Conservation (phyloP, 73 alveolate genomes). For the Symbiodinium pilosum region DNA sequence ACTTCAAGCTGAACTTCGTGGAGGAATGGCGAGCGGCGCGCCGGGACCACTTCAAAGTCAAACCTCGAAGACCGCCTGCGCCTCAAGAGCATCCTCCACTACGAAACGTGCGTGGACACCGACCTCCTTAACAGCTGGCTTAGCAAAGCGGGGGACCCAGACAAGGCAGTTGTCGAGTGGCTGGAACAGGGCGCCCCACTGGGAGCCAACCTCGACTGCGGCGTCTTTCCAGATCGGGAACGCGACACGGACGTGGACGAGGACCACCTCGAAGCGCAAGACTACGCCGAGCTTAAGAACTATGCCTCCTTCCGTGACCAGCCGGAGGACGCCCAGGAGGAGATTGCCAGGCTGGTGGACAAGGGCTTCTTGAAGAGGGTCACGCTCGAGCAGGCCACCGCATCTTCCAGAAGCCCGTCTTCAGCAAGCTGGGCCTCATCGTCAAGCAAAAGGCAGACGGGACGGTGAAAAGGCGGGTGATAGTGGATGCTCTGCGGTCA, state of each 20-base stretch:
- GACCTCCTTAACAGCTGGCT: not conserved
- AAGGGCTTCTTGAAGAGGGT: not conserved
- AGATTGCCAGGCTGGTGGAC: not conserved
- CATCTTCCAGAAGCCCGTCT: not conserved
- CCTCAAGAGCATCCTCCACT: not conserved
- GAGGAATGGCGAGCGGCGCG: not conserved
- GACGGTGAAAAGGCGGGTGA: not conserved
- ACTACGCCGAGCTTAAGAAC: not conserved
- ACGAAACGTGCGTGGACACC: not conserved
- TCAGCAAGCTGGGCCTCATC: conserved; percentile 1
- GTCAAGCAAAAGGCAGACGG: conserved; percentile 23
- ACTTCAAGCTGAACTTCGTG: not conserved
- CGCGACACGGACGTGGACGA: not conserved
- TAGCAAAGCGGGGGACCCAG: not conserved
- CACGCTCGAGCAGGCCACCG: not conserved
- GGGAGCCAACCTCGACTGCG: not conserved
- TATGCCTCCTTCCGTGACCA: not conserved
- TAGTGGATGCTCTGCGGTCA: not conserved
- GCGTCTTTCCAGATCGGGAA: not conserved
- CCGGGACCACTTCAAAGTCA: not conserved
- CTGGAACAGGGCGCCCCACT: not conserved
- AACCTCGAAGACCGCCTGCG: too few species aligned
- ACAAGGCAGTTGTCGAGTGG: not conserved
- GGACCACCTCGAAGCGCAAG: not conserved
- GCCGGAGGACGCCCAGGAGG: not conserved